Base-by-base conservation (phyloP, 139 green algal genomes). In the Picochlorum sp. region DNA sequence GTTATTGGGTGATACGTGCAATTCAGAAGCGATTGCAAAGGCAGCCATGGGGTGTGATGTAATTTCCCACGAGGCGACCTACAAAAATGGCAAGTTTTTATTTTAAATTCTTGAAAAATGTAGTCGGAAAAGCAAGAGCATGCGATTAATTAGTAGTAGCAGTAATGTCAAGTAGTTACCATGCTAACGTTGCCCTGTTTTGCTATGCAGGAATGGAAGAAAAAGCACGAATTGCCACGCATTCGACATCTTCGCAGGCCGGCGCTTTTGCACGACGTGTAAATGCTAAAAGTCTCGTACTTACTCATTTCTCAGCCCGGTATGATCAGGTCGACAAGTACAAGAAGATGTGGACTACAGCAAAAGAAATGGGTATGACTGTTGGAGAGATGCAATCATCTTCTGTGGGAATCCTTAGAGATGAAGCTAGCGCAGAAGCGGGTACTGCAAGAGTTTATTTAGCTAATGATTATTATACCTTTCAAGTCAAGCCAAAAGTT, bases 41-140 rank as follows among this genome's bases (percentile, higher is more conserved):
- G 31, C 83, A 24, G 88, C 80, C 0, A 33, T 54, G 3, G 75
- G 72, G 16, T 70, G 58, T 26, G 88, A 95, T 66, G 28, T 97
- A 18, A 30, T 98, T 10, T 85, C 86, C 0, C 91, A 98, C 61
- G 91, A 98, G 63, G 82, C 83, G 28, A 98, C 91, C 3, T 98
- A 95, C 58, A 54, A 58, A 16, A 35, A 40, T 4, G 57, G 57
- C 40, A n/a, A n/a, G n/a, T n/a, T n/a, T n/a, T n/a, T n/a, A n/a
- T n/a, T n/a, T n/a, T n/a, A 29, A 7, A 33, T 3, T 22, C 13
- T 49, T 25, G 29, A 18, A 18, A n/a, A 47, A n/a, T 47, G 39
- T 18, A 18, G 18, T 25, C 22, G 24, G 6, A 39, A 75, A 69
- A 54, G 35, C 65, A 37, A 39, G 8, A 10, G 40, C 5, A 41